A percentile compares a stretch with the other conserved stretches of the same genome.
These are phyloP conservation scores for Naumovozyma castellii DNA, from an alignment of 805 yeast genomes.

Conservation along the genomic window DNA sequence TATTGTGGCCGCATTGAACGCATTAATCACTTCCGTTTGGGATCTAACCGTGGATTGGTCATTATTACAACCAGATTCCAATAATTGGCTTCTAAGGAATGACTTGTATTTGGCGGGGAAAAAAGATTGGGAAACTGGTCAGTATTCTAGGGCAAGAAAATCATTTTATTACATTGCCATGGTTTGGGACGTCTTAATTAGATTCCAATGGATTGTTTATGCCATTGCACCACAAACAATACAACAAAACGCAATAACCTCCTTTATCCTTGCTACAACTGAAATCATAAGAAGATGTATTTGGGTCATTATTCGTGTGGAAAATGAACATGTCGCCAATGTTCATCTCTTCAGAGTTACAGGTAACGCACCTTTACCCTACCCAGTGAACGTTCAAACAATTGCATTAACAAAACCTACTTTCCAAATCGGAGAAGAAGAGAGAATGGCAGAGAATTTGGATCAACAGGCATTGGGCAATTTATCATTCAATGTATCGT, in stretches of 20 bases:
- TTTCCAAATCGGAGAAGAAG: background rate
- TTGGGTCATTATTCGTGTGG: conserved; percentile 90
- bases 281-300: conserved; percentile 76
- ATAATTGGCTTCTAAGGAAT: conserved; percentile 56
- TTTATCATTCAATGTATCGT: background rate
- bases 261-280: conserved; percentile 73
- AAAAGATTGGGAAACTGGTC: conserved; percentile 28
- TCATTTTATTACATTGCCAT: conserved; percentile 67
- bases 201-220: conserved; percentile 91
- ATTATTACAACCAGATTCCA: conserved; percentile 50
- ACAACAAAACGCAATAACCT: conserved; percentile 80
- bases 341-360: conserved; percentile 80
- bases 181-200: conserved; percentile 56
- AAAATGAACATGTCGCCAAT: conserved; percentile 90
- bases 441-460: background rate
- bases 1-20: conserved; percentile 62
- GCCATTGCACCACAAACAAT: conserved; percentile 66
- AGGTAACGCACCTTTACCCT: conserved; percentile 80
- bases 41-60: conserved; percentile 97
- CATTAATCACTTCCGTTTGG: conserved; percentile 67
- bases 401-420: background rate
- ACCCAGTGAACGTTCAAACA: conserved; percentile 30
- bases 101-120: conserved; percentile 53
- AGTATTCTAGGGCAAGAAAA: conserved; percentile 20
- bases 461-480: background rate